Evolutionary conservation across 148 eudicot species (phyloP).

Genomic region (Fagopyrum homotropicum): DNA sequence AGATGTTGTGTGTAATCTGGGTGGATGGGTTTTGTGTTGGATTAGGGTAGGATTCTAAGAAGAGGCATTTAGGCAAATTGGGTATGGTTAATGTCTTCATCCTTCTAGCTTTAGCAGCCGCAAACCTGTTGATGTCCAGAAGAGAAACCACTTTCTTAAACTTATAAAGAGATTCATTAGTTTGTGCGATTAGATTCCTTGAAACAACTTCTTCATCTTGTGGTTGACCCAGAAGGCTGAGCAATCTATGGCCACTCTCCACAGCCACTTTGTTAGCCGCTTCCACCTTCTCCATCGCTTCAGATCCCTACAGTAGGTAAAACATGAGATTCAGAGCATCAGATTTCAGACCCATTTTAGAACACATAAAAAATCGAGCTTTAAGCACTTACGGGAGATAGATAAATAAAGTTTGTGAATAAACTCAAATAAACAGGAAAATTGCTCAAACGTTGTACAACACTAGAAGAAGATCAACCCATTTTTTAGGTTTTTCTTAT

Average conservation of each 20-base stretch:
- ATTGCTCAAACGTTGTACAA: no score
- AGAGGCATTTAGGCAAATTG: conserved; percentile 24
- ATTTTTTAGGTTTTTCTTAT: no score
- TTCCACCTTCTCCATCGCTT: conserved; percentile 35
- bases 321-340: background rate
- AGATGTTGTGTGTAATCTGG: conserved; percentile 20
- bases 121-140: conserved; percentile 20
- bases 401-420: background rate
- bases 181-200: conserved; percentile 22
- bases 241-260: conserved; percentile 33
- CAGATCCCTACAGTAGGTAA: background rate
- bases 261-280: conserved; percentile 44
- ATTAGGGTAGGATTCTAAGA: conserved; percentile 27
- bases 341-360: background rate
- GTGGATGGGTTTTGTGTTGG: conserved; percentile 9
- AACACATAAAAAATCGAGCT: background rate
- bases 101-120: conserved; percentile 37
- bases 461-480: no score
- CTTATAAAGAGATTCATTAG: conserved; percentile 36
- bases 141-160: conserved; percentile 47
- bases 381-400: background rate
- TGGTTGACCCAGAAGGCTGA: conserved; percentile 23
- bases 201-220: background rate
- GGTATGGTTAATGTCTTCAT: conserved; percentile 15
- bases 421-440: background rate